phyloP scores from a whole-genome alignment of 805 yeast species.

The Peterozyma xylosa region DNA sequence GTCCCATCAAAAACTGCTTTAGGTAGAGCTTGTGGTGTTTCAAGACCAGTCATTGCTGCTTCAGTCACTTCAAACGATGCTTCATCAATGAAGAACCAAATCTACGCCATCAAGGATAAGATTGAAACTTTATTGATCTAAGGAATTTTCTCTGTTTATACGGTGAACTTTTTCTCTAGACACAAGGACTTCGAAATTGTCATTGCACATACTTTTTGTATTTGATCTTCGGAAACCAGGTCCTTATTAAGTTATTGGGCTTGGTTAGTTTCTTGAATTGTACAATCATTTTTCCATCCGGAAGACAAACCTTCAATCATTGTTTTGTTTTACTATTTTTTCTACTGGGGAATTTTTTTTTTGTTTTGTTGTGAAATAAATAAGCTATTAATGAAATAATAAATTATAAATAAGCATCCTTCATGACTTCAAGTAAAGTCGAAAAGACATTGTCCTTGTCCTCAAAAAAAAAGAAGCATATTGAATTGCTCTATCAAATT shows the following conservation, averaged over 20 bases:
- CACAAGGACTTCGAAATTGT: background rate
- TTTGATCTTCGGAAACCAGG: background rate
- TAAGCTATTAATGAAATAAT: no score
- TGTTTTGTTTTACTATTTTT: background rate
- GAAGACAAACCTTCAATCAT: background rate
- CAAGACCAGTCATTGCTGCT: conserved; percentile 98
- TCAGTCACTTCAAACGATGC: conserved; percentile 98
- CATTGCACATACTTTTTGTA: no score
- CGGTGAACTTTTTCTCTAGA: background rate
- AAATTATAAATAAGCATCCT: no score
- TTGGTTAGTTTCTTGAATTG: background rate
- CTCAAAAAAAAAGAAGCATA: no score
- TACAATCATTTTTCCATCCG: background rate
- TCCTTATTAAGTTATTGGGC: background rate
- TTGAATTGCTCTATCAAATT: no score
- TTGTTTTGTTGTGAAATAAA: no score
- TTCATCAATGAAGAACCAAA: conserved; percentile 94
- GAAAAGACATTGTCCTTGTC: no score
- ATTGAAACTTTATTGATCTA: conserved; percentile 95
- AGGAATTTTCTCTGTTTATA: conserved; percentile 6
- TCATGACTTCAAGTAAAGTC: no score
- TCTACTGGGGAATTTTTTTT: no score
- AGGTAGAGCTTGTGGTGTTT: conserved; percentile 99
- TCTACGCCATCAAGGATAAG: conserved; percentile 96
- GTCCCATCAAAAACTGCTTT: conserved; percentile 98